Conservation (phyloP, 768 basidiomycete genomes). For the Gymnopilus dilepis region DNA sequence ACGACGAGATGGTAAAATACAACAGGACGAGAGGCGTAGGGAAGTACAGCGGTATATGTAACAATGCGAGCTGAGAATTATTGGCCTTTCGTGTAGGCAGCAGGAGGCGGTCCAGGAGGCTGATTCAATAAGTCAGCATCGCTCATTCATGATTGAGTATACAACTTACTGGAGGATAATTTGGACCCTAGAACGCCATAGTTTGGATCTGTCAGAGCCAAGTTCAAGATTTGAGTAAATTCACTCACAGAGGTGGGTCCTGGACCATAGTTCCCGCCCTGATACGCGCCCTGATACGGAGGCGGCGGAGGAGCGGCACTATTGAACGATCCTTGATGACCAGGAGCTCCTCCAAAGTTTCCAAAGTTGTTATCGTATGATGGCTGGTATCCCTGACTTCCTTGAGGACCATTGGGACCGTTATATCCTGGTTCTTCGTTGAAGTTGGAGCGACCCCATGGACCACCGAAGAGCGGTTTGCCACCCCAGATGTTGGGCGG, state of each 20-base stretch:
- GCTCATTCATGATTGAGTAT: background rate
- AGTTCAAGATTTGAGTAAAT: background rate
- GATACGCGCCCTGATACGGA: conserved; percentile 21
- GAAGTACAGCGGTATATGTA: too few relatives aligned
- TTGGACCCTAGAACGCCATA: background rate
- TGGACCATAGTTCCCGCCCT: conserved; percentile 8
- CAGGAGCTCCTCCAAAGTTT: too few relatives aligned
- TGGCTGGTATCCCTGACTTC: conserved; percentile 6
- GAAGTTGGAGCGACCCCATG: conserved; percentile 16
- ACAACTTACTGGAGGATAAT: conserved; percentile 9
- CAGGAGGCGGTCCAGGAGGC: conserved; percentile 15
- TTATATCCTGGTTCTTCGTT: background rate
- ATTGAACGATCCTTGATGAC: background rate
- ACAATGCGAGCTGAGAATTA: too few relatives aligned
- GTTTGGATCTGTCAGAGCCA: background rate
- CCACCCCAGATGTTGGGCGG: background rate
- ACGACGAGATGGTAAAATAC: too few relatives aligned
- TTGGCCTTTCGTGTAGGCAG: conserved; percentile 14
- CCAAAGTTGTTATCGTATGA: background rate
- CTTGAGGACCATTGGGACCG: background rate
- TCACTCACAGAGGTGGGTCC: background rate
- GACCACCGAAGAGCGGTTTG: conserved; percentile 18
- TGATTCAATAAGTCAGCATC: background rate
- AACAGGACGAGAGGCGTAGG: too few relatives aligned
- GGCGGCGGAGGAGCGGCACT: conserved; percentile 11